phyloP scores from a whole-genome alignment of 306 rosid species.

The Vigna reflexopilosa region DNA sequence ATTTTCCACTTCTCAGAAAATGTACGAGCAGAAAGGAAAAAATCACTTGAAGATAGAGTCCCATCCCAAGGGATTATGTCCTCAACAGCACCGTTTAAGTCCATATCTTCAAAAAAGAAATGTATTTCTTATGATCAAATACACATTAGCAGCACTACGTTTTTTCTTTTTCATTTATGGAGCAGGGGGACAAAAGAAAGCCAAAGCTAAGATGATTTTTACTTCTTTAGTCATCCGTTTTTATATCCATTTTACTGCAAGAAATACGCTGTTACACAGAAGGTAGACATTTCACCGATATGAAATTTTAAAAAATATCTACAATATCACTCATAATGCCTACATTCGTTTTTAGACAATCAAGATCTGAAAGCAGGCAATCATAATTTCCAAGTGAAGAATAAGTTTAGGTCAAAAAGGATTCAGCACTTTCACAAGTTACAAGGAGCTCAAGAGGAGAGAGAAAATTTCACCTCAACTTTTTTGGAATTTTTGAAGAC shows the following conservation, averaged over 20 bases:
- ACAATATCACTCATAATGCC: too few species aligned
- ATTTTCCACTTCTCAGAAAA: conserved; percentile 68
- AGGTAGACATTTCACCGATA: neutral
- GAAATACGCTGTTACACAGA: neutral
- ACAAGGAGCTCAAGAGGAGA: too few species aligned
- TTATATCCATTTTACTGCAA: neutral
- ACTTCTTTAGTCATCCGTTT: too few species aligned
- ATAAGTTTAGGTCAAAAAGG: too few species aligned
- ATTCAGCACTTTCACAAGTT: too few species aligned
- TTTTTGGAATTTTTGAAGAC: too few species aligned
- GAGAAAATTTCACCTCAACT: too few species aligned
- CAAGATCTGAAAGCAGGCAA: neutral
- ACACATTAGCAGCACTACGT: too few species aligned
- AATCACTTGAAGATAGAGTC: conserved; percentile 61
- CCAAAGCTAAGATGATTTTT: too few species aligned
- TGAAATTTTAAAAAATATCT: neutral
- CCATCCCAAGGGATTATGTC: conserved; percentile 65
- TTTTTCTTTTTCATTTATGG: too few species aligned
- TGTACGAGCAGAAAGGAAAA: conserved; percentile 59
- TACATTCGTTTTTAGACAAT: neutral
- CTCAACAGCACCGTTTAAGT: conserved; percentile 25
- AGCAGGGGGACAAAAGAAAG: too few species aligned
- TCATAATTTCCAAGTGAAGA: too few species aligned
- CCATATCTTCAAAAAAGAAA: conserved; percentile 45
- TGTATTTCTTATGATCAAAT: conserved; percentile 10